Base-by-base conservation (phyloP, 2,329 filamentous ascomycete species). In the Curvularia sp. region DNA sequence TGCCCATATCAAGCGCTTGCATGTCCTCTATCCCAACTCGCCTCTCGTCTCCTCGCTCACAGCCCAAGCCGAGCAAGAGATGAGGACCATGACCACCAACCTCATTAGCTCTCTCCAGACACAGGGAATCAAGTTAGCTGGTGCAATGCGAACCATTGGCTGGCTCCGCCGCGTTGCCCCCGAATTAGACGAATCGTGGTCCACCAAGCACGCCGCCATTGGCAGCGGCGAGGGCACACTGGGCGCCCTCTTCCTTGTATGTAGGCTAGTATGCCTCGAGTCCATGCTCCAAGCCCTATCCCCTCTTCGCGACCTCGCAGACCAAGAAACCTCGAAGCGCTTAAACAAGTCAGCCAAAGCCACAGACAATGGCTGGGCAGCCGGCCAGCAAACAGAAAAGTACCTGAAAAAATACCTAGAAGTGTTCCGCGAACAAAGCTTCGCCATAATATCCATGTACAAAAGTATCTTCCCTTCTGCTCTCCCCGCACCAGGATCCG, bases 341-440 rank as follows among this genome's bases (percentile, higher is more conserved):
- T 48, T 60, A 12, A 71, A 23, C 10, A 63, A 63, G 9, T 56
- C 68, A 51, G 55, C 73, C 57, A 64, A 63, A 77, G 49, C 72
- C 5, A 5, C 32, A 77, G 45, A 82, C 80, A 84, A 53, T 10
- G 70, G 77, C 34, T 90, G 84, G 85, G 86, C 84, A 2, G 87
- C 87, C 1, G 94, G 94, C 0, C 93, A 96, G 71, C 95, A 98
- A 75, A 97, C 93, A 1, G 95, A 98, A 76, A 86, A 93, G 50
- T 99, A 93, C 70, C 80, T 99, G 42, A 99, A 98, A 77, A 86
- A 93, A 47, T 99, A 96, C 77, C 91, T 99, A 69, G 95, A 99
- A 74, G 93, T 99, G 27, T 98, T 98, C 75, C 90, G 95, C 51
- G 95, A 99, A 78, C 95, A 99, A 77, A 97, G 92, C 74, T 99